These are phyloP conservation scores for Aspergillus avenaceus DNA, from an alignment of 495 filamentous ascomycete species.

Conservation along the genomic window DNA sequence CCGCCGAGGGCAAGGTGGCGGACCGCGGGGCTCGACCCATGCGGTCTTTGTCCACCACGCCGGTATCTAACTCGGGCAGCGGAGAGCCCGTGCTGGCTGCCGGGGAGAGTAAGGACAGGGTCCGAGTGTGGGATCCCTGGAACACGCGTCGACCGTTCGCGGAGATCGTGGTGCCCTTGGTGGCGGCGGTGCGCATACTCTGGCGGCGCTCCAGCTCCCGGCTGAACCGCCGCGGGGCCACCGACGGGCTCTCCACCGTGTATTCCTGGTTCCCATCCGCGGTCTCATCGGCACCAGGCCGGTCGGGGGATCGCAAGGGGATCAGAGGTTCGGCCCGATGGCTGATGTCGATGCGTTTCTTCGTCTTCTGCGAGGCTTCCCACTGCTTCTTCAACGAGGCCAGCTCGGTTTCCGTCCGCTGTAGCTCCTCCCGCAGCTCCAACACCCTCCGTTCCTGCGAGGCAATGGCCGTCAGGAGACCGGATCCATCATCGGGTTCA, in stretches of 20 bases:
- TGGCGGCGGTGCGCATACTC: conserved; percentile 31
- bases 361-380: conserved; percentile 71
- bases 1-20: conserved; percentile 44
- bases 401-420: conserved; percentile 74
- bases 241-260: conserved; percentile 28
- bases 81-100: conserved; percentile 32
- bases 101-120: conserved; percentile 82
- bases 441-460: conserved; percentile 90
- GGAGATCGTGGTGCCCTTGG: conserved; percentile 35
- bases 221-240: conserved; percentile 30
- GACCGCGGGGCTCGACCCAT: conserved; percentile 39
- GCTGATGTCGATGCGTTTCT: conserved; percentile 64
- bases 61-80: conserved; percentile 9
- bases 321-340: conserved; percentile 53
- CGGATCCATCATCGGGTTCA: conserved; percentile 53
- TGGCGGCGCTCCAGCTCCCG: conserved; percentile 51
- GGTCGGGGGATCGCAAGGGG: conserved; percentile 46
- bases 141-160: conserved; percentile 56
- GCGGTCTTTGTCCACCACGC: conserved; percentile 27
- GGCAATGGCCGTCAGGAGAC: conserved; percentile 84
- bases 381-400: conserved; percentile 75
- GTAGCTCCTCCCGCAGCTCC: conserved; percentile 84
- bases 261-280: conserved; percentile 25
- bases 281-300: conserved; percentile 14
- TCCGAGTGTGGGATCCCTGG: conserved; percentile 72